Evolutionary conservation across 1,284 basidiomycete species (phyloP), one percentile per base, ranked within the genome.

Genomic region (Apiotrichum gracile): DNA sequence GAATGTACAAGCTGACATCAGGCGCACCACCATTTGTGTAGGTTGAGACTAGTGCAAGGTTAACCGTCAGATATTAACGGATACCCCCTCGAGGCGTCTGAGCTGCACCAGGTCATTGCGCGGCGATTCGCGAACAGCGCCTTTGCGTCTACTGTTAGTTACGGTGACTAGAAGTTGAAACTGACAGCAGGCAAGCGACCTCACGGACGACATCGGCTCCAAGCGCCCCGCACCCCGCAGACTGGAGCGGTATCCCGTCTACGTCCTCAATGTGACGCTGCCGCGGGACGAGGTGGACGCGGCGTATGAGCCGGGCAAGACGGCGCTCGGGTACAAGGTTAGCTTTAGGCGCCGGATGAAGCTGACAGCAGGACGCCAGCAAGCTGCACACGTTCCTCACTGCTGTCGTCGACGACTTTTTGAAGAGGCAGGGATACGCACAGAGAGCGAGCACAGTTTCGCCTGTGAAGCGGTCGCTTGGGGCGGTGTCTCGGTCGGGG

Each of bases 1-100:
- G 22, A n/a, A n/a, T 13, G 7, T 22, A 21, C 14, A 25, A 14
- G 37, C 26, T 27, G 46, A 39, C 29, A 51, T 26, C 61, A 91
- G 88, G 70, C 80, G n/a, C 82, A 87, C 71, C 90, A 92, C 70
- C 87, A 85, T 73, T 73, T 93, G 42, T 92, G 90, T 89, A 68
- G 62, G 84, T 71, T n/a, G 4, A 19, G 38, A 52, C 45, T 26
- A 27, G 35, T 40, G 21, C 22, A 47, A 48, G 14, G 22, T 41
- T 39, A 21, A 54, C 25, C 39, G 31, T n/a, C 62, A 93, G 91
- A 87, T 67, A 79, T 94, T 67, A 94, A 96, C 71, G 78, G 78
- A n/a, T 87, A 88, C 64, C 84, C 84, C 2, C 71, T 94, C 29
- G 76, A 81, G 13, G 62, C 70, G 13, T 55, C 48, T 7, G 86